Percentiles rank a stretch among this genome's conserved stretches.
phyloP scores from a whole-genome alignment of 2,329 filamentous ascomycete genomes.

The Pseudocercospora macadamiae region DNA sequence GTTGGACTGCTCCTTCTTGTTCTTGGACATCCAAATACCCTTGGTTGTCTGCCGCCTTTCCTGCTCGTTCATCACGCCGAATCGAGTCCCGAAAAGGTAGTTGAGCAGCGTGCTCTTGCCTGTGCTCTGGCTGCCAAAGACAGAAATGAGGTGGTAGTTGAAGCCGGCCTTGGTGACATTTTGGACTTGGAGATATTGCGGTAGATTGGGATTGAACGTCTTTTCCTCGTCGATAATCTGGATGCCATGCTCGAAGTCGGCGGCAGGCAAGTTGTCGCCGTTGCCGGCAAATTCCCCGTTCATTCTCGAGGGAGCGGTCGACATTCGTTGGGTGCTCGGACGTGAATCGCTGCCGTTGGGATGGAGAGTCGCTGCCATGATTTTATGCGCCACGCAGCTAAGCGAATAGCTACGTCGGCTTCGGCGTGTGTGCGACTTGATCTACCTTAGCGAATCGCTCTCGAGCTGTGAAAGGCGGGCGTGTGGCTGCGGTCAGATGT shows the following conservation, averaged over 20 bases:
- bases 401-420: slow-evolving; percentile 21
- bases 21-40: slow-evolving; percentile 99
- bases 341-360: slow-evolving; percentile 9
- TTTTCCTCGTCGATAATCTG: slow-evolving; percentile 97
- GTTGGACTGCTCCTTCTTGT: slow-evolving; percentile 65
- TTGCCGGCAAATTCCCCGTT: slow-evolving; percentile 81
- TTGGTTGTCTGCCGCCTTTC: slow-evolving; percentile 96
- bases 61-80: slow-evolving; percentile 96
- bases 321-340: slow-evolving; percentile 28
- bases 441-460: background rate
- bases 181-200: slow-evolving; percentile 78
- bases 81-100: slow-evolving; percentile 90
- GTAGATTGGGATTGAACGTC: slow-evolving; percentile 87
- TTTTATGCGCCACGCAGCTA: slow-evolving; percentile 17
- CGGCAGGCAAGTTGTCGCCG: slow-evolving; percentile 64
- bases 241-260: slow-evolving; percentile 86
- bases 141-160: slow-evolving; percentile 98
- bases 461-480: background rate
- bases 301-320: slow-evolving; percentile 40
- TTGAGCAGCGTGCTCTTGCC: slow-evolving; percentile 98
- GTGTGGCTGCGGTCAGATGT: background rate
- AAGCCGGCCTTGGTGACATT: slow-evolving; percentile 86
- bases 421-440: background rate
- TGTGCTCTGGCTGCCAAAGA: slow-evolving; percentile 97
- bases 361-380: slow-evolving; percentile 9